Conservation (phyloP, 805 yeast species). For the Candida insectalens region DNA sequence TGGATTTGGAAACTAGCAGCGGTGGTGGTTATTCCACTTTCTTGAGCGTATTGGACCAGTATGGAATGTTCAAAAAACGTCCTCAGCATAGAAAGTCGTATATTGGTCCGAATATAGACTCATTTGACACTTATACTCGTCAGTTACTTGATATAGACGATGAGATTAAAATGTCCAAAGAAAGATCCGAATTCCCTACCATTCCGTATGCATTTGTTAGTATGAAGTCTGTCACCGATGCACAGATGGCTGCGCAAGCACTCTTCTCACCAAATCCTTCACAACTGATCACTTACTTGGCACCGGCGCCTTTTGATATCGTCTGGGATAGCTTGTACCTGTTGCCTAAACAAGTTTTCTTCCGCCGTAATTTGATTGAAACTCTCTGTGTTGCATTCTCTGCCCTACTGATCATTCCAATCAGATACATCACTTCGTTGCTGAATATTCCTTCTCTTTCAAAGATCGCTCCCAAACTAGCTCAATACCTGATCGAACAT, state of each 20-base stretch:
- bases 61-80: background rate
- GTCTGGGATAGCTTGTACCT: slow-evolving; percentile 59
- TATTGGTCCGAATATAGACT: slow-evolving; percentile 22
- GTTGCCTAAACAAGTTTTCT: slow-evolving; percentile 27
- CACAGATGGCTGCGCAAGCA: slow-evolving; percentile 97
- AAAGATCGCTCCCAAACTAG: slow-evolving; percentile 51
- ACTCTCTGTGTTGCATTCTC: slow-evolving; percentile 36
- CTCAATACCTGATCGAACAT: slow-evolving; percentile 39
- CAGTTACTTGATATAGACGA: slow-evolving; percentile 28
- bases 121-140: slow-evolving; percentile 26
- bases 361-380: slow-evolving; percentile 24
- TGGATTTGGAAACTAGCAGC: slow-evolving; percentile 1
- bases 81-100: background rate
- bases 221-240: slow-evolving; percentile 88
- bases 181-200: slow-evolving; percentile 28
- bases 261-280: slow-evolving; percentile 84
- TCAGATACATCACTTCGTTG: slow-evolving; percentile 46
- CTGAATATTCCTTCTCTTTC: slow-evolving; percentile 45
- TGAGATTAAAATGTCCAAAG: slow-evolving; percentile 25
- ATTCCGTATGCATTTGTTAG: slow-evolving; percentile 63
- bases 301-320: slow-evolving; percentile 95
- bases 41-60: slow-evolving; percentile 10
- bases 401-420: slow-evolving; percentile 43
- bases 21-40: slow-evolving; percentile 12
- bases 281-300: slow-evolving; percentile 71